Percentiles rank a stretch among this genome's conserved stretches.
Evolutionary conservation across 345 rosid genomes (phyloP).

Genomic region (Melaleuca alternifolia): DNA sequence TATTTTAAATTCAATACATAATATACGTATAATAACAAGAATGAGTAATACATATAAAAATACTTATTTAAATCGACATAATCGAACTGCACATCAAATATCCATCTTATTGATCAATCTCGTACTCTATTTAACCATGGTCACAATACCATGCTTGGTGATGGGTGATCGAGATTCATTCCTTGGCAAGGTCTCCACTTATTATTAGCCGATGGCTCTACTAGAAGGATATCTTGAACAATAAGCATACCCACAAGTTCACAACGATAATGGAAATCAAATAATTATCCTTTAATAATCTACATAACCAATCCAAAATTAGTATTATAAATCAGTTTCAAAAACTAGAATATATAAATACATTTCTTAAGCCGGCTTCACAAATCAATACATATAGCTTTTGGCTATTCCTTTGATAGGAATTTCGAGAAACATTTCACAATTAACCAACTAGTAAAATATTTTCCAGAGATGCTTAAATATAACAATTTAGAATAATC

Average conservation of each 20-base stretch:
- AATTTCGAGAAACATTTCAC: background rate
- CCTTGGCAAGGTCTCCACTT: background rate
- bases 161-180: background rate
- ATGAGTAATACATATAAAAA: background rate
- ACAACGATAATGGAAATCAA: background rate
- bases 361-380: background rate
- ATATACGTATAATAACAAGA: background rate
- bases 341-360: background rate
- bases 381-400: background rate
- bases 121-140: background rate
- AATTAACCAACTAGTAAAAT: background rate
- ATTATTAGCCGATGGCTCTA: background rate
- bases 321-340: background rate
- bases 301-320: background rate
- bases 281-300: background rate
- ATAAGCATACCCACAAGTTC: background rate
- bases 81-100: background rate
- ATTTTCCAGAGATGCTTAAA: background rate
- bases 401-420: background rate
- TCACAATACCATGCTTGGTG: background rate
- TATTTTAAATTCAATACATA: background rate
- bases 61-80: background rate
- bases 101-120: background rate
- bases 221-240: background rate
- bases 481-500: background rate